Conservation (phyloP, 2,329 filamentous ascomycete genomes). For the Sclerotinia nivalis region DNA sequence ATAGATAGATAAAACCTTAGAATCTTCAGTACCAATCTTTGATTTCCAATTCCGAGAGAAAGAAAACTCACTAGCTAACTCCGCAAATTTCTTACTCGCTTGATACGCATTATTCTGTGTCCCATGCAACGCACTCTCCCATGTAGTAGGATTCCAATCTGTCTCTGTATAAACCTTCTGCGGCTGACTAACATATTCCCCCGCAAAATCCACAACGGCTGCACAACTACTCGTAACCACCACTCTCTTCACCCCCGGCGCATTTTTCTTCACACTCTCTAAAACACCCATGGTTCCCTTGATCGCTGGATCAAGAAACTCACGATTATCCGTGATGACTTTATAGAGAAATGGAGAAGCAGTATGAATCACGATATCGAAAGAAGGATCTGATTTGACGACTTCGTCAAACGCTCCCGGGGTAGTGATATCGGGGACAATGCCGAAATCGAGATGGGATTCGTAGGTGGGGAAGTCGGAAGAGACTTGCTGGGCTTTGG, state of each 20-base stretch:
- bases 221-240: constrained; percentile 52
- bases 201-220: constrained; percentile 37
- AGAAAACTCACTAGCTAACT: constrained; percentile 48
- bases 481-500: constrained; percentile 48
- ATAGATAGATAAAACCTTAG: constrained; percentile 32
- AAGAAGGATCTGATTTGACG: constrained; percentile 58
- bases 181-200: constrained; percentile 5
- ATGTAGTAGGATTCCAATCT: constrained; percentile 56
- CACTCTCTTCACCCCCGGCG: constrained; percentile 67
- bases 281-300: constrained; percentile 68
- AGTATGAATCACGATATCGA: constrained; percentile 63
- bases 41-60: not conserved
- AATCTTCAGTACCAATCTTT: not conserved
- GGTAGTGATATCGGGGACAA: constrained; percentile 71
- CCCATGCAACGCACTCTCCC: constrained; percentile 43
- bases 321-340: constrained; percentile 38
- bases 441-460: constrained; percentile 45
- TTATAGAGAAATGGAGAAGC: constrained; percentile 54
- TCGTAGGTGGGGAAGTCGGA: constrained; percentile 41
- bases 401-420: constrained; percentile 66
- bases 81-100: constrained; percentile 64
- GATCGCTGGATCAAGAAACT: constrained; percentile 55
- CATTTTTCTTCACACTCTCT: constrained; percentile 62
- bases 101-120: constrained; percentile 47
- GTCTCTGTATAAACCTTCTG: constrained; percentile 47